A percentile compares a stretch with the other conserved stretches of the same genome.
These are phyloP conservation scores for Phytopythium helicoides DNA, from an alignment of 352 stramenopile species.

Conservation along the genomic window DNA sequence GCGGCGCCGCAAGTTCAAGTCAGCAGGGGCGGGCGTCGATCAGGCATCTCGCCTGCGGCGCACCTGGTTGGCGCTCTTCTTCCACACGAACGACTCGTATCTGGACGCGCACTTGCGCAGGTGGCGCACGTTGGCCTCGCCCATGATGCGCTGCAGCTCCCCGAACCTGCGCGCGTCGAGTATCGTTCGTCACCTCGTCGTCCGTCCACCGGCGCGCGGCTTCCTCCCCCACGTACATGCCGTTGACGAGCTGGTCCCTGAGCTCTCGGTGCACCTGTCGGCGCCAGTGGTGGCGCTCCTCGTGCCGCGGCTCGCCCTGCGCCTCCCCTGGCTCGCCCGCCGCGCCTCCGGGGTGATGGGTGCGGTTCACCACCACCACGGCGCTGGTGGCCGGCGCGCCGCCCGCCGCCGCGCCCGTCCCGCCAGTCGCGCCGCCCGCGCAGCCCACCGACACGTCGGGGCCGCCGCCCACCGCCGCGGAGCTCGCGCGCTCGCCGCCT, in stretches of 20 bases:
- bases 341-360: conserved; percentile 1
- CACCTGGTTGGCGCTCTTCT: conserved; percentile 62
- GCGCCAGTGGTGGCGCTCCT: conserved; percentile 21
- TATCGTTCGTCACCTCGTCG: background rate
- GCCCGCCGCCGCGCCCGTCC: background rate
- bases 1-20: too few species aligned
- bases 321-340: background rate
- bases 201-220: background rate
- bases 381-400: background rate
- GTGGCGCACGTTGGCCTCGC: conserved; percentile 44
- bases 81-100: conserved; percentile 74
- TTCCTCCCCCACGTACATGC: conserved; percentile 29
- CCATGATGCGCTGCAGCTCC: conserved; percentile 62
- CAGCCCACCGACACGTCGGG: conserved; percentile 1
- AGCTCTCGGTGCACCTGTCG: conserved; percentile 32
- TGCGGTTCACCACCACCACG: background rate
- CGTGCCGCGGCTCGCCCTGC: background rate
- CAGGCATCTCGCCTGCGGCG: too few species aligned
- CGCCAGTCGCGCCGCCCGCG: too few species aligned
- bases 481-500: background rate
- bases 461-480: background rate
- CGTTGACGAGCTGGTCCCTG: conserved; percentile 25
- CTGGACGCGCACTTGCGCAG: conserved; percentile 55
- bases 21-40: too few species aligned
- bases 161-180: conserved; percentile 31